phyloP scores from a whole-genome alignment of 1,139 yeast genomes.

The Debaryomyces sp. region DNA sequence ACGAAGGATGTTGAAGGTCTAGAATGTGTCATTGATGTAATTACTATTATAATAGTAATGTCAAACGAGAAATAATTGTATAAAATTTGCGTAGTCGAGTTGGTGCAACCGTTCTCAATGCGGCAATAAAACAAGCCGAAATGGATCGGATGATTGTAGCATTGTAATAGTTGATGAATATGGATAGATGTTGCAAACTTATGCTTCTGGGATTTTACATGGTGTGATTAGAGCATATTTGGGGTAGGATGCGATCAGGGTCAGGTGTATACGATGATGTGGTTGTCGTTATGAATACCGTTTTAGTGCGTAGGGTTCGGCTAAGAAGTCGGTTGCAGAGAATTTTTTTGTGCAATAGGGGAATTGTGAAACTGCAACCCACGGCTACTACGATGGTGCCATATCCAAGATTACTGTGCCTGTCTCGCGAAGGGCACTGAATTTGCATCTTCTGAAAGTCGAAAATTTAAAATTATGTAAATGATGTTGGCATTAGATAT shows the following conservation, averaged over 20 bases:
- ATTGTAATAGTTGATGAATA: neutral
- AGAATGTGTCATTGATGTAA: neutral
- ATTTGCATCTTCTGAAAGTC: neutral
- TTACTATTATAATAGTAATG: neutral
- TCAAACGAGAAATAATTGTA: neutral
- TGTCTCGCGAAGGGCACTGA: neutral
- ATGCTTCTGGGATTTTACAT: no score
- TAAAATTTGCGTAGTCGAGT: neutral
- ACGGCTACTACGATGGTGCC: neutral
- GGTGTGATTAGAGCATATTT: no score
- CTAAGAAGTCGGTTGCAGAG: neutral
- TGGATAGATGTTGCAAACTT: no score
- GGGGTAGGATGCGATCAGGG: neutral
- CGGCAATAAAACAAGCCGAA: neutral
- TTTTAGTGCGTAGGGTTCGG: neutral
- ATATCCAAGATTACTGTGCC: neutral
- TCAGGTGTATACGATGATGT: neutral
- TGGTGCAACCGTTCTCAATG: neutral
- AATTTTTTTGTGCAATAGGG: neutral
- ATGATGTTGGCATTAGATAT: neutral
- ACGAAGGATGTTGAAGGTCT: neutral
- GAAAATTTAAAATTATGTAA: neutral
- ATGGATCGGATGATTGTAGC: neutral
- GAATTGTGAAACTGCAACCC: neutral
- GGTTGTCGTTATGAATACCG: neutral